These are phyloP conservation scores for Torulaspora quercuum DNA, from an alignment of 805 yeast genomes.

Conservation along the genomic window DNA sequence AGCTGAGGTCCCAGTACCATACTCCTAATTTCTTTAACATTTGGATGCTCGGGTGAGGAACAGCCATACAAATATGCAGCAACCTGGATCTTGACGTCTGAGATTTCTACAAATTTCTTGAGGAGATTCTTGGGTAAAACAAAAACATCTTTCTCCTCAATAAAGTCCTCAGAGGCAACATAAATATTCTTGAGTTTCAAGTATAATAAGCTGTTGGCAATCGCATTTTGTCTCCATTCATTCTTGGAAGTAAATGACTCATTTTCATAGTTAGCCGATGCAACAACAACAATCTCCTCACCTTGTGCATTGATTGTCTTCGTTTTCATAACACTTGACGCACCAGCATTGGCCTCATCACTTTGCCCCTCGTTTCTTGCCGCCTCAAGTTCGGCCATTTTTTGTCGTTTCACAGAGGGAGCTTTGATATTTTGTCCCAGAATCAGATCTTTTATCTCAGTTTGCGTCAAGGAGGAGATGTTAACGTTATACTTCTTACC, in stretches of 20 bases:
- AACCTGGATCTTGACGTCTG: conserved; percentile 78
- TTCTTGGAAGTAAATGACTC: conserved; percentile 76
- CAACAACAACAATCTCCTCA: conserved; percentile 90
- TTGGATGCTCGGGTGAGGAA: conserved; percentile 68
- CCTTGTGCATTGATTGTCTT: conserved; percentile 90
- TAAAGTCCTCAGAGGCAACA: conserved; percentile 64
- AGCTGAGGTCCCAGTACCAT: conserved; percentile 85
- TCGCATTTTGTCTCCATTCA: conserved; percentile 88
- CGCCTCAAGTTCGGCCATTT: conserved; percentile 69
- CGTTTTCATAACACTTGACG: conserved; percentile 73
- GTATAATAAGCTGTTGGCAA: conserved; percentile 69
- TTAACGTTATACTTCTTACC: conserved; percentile 82
- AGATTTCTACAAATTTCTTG: conserved; percentile 69
- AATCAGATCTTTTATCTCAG: conserved; percentile 89
- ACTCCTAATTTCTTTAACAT: conserved; percentile 72
- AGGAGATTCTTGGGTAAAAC: conserved; percentile 80
- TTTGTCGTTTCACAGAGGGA: conserved; percentile 83
- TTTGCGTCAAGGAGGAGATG: conserved; percentile 81
- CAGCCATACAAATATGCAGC: conserved; percentile 78
- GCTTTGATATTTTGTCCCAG: conserved; percentile 91
- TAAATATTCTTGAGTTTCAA: conserved; percentile 72
- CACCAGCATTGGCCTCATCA: conserved; percentile 42
- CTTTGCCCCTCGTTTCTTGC: conserved; percentile 41
- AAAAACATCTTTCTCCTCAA: conserved; percentile 56
- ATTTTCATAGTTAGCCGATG: conserved; percentile 86